Conservation (phyloP, 2,329 filamentous ascomycete genomes). For the Periglandula ipomoeae region DNA sequence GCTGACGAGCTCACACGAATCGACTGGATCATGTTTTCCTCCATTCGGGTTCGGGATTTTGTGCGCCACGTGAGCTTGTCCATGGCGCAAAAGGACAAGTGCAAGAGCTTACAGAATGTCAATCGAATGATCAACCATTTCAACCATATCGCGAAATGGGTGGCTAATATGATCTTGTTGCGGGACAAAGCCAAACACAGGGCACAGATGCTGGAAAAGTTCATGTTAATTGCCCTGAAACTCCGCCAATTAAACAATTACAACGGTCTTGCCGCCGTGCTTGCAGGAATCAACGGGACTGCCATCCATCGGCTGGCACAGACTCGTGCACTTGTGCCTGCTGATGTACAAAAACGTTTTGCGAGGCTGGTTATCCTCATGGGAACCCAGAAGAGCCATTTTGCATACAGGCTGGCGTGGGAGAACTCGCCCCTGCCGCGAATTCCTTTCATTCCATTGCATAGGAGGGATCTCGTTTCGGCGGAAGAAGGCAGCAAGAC, state of each 20-base stretch:
- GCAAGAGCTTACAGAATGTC: slow-evolving; percentile 72
- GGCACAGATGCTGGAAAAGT: slow-evolving; percentile 85
- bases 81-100: slow-evolving; percentile 60
- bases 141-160: slow-evolving; percentile 76
- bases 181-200: slow-evolving; percentile 95
- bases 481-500: slow-evolving; percentile 90
- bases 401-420: slow-evolving; percentile 94
- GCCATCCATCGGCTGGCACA: slow-evolving; percentile 75
- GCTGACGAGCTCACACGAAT: slow-evolving; percentile 89
- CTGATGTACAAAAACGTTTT: slow-evolving; percentile 70
- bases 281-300: slow-evolving; percentile 85
- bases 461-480: slow-evolving; percentile 80
- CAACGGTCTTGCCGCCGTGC: slow-evolving; percentile 86
- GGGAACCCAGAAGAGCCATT: slow-evolving; percentile 86
- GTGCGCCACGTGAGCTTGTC: slow-evolving; percentile 82
- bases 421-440: slow-evolving; percentile 85
- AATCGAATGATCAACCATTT: slow-evolving; percentile 93
- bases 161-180: slow-evolving; percentile 74
- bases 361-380: slow-evolving; percentile 84
- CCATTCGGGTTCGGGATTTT: slow-evolving; percentile 85
- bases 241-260: slow-evolving; percentile 92
- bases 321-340: slow-evolving; percentile 67
- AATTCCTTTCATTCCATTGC: slow-evolving; percentile 88
- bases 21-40: slow-evolving; percentile 97
- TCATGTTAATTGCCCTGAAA: slow-evolving; percentile 82